Evolutionary conservation across 345 rosid species (phyloP).

Genomic region (Pistacia atlantica): DNA sequence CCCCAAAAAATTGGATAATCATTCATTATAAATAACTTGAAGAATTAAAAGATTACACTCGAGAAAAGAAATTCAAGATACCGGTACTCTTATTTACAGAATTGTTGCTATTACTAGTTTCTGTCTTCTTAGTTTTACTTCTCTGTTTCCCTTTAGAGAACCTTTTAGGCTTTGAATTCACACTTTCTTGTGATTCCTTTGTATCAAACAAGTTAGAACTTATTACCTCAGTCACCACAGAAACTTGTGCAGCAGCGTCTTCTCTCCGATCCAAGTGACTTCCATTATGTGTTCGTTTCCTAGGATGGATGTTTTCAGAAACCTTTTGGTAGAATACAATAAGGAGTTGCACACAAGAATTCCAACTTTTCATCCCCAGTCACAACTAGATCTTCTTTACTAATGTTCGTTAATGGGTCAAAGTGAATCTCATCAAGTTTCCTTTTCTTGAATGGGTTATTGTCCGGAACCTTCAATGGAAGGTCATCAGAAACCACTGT

Average conservation of each 20-base stretch:
- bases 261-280: constrained; percentile 21
- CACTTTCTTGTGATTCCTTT: constrained; percentile 50
- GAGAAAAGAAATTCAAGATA: constrained; percentile 70
- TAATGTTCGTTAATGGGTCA: constrained; percentile 9
- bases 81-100: constrained; percentile 38
- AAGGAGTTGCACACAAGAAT: constrained; percentile 20
- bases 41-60: constrained; percentile 30
- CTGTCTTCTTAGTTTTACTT: constrained; percentile 30
- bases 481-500: constrained; percentile 13
- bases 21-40: not conserved
- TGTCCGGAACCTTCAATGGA: constrained; percentile 41
- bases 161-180: constrained; percentile 49
- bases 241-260: constrained; percentile 27
- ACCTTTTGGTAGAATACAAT: constrained; percentile 16
- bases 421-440: constrained; percentile 32
- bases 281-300: constrained; percentile 28
- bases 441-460: constrained; percentile 68
- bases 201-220: constrained; percentile 16
- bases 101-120: constrained; percentile 31
- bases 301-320: constrained; percentile 2
- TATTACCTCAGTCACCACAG: constrained; percentile 40
- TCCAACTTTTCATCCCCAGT: constrained; percentile 30
- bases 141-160: constrained; percentile 30
- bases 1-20: not conserved
- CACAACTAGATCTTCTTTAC: constrained; percentile 28